Percentiles rank a stretch among this genome's conserved stretches.
Evolutionary conservation across 192 early-diverging fungal species (phyloP).

Genomic region (Haplosporangium gracile): DNA sequence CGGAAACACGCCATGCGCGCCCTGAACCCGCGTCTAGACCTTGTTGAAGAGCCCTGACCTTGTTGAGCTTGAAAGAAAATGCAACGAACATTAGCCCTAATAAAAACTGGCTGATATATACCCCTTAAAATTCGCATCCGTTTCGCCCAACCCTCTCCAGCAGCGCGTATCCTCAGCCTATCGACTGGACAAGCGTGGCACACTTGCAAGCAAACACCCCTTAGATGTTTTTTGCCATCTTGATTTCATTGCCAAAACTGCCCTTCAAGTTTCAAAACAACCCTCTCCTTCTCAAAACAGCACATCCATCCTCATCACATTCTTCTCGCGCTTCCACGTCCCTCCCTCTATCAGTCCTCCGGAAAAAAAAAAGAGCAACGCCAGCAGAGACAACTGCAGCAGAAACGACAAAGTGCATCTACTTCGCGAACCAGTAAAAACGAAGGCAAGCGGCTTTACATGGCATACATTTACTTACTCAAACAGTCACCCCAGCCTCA

Average conservation of each 20-base stretch:
- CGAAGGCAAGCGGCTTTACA: not conserved
- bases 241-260: not conserved
- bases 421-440: not conserved
- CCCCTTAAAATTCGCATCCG: not conserved
- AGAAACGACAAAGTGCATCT: not conserved
- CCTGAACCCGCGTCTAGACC: constrained; percentile 20
- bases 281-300: not conserved
- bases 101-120: not conserved
- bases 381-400: not conserved
- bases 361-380: not conserved
- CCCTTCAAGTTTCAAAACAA: not conserved
- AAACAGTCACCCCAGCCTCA: not conserved
- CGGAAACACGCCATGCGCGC: not conserved
- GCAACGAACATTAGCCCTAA: too few species aligned
- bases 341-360: not conserved
- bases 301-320: not conserved
- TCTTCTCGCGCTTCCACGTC: not conserved
- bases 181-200: not conserved
- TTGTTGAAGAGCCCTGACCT: constrained; percentile 22
- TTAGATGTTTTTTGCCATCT: not conserved
- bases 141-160: not conserved
- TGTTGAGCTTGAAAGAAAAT: not conserved
- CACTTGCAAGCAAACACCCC: not conserved
- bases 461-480: not conserved
- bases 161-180: not conserved